Conservation (phyloP, 208 protist genomes). For the Endotrypanum monterogeii region DNA sequence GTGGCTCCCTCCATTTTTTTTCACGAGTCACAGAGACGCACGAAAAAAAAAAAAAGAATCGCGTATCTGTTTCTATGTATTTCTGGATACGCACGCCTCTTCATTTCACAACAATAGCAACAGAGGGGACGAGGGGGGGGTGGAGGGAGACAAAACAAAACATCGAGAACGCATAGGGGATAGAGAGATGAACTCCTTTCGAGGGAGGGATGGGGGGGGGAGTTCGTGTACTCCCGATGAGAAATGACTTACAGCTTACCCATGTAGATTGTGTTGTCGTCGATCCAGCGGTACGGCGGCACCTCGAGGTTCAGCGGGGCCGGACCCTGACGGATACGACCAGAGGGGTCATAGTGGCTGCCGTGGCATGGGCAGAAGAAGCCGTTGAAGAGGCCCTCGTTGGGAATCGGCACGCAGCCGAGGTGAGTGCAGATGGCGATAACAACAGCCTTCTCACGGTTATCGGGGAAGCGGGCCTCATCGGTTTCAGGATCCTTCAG, state of each 20-base stretch:
- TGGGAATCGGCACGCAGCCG: slow-evolving; percentile 97
- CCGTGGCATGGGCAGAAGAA: slow-evolving; percentile 99
- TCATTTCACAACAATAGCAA: no score
- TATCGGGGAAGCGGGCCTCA: slow-evolving; percentile 83
- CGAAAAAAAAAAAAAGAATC: no score
- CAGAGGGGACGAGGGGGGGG: no score
- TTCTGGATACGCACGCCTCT: not conserved
- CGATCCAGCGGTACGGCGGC: slow-evolving; percentile 96
- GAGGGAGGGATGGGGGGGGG: no score
- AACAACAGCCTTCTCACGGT: slow-evolving; percentile 94
- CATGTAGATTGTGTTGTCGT: slow-evolving; percentile 95
- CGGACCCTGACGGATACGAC: slow-evolving; percentile 97
- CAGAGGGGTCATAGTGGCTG: slow-evolving; percentile 98
- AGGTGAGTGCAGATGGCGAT: slow-evolving; percentile 99
- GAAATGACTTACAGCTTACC: slow-evolving; percentile 80
- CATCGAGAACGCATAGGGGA: no score
- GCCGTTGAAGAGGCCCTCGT: slow-evolving; percentile 96
- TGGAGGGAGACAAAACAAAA: no score
- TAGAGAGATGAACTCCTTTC: no score
- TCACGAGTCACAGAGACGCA: no score
- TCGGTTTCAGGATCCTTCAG: slow-evolving; percentile 97
- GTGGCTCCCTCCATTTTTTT: no score
- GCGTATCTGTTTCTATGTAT: not conserved
- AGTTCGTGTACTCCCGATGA: not conserved
- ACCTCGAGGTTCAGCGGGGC: slow-evolving; percentile 99